Evolutionary conservation across 257 asterid species (phyloP).

Genomic region (Linderniella brevidens): DNA sequence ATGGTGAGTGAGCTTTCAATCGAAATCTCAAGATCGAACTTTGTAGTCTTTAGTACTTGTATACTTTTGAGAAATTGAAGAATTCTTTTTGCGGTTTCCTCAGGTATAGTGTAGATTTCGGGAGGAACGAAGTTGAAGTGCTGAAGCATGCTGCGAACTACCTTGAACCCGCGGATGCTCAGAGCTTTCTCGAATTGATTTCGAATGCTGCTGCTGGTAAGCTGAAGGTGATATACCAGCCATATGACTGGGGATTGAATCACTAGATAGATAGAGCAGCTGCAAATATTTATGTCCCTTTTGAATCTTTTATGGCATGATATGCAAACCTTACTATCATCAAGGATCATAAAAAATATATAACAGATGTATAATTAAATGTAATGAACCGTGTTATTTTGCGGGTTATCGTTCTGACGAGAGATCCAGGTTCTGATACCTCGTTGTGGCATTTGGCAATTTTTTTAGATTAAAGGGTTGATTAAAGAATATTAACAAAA

Average conservation of each 20-base stretch:
- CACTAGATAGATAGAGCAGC: slow-evolving; percentile 19
- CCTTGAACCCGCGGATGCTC: slow-evolving; percentile 34
- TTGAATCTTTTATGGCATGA: no score
- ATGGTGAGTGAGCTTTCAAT: slow-evolving; percentile 28
- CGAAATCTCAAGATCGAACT: not conserved
- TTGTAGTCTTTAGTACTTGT: no score
- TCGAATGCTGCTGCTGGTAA: slow-evolving; percentile 20
- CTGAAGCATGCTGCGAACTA: slow-evolving; percentile 74
- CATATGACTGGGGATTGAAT: slow-evolving; percentile 71
- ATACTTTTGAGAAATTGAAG: not conserved
- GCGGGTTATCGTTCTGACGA: no score
- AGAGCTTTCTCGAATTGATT: slow-evolving; percentile 52
- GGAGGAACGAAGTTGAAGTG: slow-evolving; percentile 67
- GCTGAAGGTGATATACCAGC: slow-evolving; percentile 46
- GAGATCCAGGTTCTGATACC: no score
- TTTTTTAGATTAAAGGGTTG: no score
- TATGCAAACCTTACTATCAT: no score
- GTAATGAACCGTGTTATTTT: no score
- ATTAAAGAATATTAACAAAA: no score
- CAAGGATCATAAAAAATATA: no score
- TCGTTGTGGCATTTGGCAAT: no score
- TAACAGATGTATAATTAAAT: no score
- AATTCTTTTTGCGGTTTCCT: not conserved
- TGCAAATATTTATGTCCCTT: no score
- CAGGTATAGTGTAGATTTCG: slow-evolving; percentile 76